Evolutionary conservation across 768 basidiomycete genomes (phyloP).

Genomic region (Xerocomellus dryophilus): DNA sequence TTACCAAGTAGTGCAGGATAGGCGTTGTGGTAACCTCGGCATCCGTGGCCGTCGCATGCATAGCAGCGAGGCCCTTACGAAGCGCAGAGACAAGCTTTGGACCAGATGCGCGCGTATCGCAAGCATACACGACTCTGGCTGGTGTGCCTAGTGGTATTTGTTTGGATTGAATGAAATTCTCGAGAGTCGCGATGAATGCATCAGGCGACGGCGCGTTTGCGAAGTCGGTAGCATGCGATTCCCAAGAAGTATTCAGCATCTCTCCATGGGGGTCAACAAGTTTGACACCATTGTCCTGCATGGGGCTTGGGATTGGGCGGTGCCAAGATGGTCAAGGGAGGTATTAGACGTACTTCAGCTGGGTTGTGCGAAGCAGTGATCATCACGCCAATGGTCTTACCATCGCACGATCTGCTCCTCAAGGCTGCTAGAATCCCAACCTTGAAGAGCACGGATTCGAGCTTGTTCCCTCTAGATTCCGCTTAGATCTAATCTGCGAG

Average conservation of each 20-base stretch:
- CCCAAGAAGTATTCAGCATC: constrained; percentile 96
- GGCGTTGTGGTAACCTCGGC: constrained; percentile 91
- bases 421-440: constrained; percentile 88
- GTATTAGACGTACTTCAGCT: constrained; percentile 63
- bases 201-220: constrained; percentile 79
- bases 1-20: constrained; percentile 91
- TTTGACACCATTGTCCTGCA: constrained; percentile 97
- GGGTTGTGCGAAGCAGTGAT: constrained; percentile 99
- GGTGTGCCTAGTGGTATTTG: constrained; percentile 81
- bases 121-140: constrained; percentile 81
- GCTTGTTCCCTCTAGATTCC: constrained; percentile 51
- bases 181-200: constrained; percentile 66
- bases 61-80: constrained; percentile 75
- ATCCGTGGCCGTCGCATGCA: constrained; percentile 65
- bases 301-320: constrained; percentile 4
- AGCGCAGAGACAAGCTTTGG: constrained; percentile 70
- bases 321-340: background rate
- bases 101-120: constrained; percentile 92
- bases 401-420: constrained; percentile 87
- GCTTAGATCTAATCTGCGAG: constrained; percentile 7
- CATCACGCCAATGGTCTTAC: constrained; percentile 95
- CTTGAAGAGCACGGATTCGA: constrained; percentile 93
- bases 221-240: constrained; percentile 77
- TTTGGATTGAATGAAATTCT: constrained; percentile 54
- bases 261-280: constrained; percentile 96